phyloP scores from a whole-genome alignment of 371 early-diverging fungal species.

The Haplosporangium sp. region DNA sequence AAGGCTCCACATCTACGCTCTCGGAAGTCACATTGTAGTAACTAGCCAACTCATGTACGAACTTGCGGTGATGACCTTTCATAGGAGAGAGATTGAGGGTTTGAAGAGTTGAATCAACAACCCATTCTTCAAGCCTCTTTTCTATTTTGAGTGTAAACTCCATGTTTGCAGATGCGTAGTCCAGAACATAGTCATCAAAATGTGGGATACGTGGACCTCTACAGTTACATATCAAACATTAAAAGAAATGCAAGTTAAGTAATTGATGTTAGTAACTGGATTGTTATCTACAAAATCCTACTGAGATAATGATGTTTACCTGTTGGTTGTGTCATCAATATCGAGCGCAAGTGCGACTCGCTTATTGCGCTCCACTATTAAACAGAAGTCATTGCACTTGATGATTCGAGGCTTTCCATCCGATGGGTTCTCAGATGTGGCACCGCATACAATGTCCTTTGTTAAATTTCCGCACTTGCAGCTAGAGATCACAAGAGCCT shows the following conservation, averaged over 20 bases:
- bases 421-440: slow-evolving; percentile 61
- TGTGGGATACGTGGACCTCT: slow-evolving; percentile 57
- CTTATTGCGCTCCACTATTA: slow-evolving; percentile 77
- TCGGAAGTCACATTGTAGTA: slow-evolving; percentile 75
- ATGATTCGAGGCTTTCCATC: slow-evolving; percentile 59
- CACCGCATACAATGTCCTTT: slow-evolving; percentile 69
- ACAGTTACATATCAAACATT: not conserved
- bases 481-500: slow-evolving; percentile 60
- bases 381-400: slow-evolving; percentile 79
- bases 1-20: slow-evolving; percentile 80
- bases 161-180: slow-evolving; percentile 67
- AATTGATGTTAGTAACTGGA: not conserved
- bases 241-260: slow-evolving; percentile 4
- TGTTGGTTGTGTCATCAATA: slow-evolving; percentile 47
- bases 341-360: slow-evolving; percentile 78
- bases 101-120: slow-evolving; percentile 61
- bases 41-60: slow-evolving; percentile 78
- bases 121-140: slow-evolving; percentile 67
- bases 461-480: slow-evolving; percentile 81
- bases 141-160: slow-evolving; percentile 77
- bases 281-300: not conserved
- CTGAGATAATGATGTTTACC: not conserved
- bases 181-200: slow-evolving; percentile 71
- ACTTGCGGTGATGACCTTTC: slow-evolving; percentile 72
- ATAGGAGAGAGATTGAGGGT: slow-evolving; percentile 75